phyloP scores from a whole-genome alignment of 2,329 filamentous ascomycete genomes.

The Penicillium sclerotiorum region DNA sequence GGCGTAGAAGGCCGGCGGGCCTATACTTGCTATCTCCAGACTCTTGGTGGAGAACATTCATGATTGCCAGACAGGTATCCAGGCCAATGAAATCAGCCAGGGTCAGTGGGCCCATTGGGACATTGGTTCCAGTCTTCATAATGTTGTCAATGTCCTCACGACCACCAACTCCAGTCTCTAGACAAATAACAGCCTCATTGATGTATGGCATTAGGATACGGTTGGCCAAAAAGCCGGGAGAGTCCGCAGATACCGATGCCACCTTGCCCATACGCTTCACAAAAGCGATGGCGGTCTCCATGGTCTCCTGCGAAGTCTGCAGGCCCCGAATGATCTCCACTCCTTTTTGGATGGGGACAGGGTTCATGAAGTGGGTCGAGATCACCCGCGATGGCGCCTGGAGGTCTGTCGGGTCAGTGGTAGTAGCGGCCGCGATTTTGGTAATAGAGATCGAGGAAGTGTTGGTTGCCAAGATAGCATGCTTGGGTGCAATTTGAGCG shows the following conservation, averaged over 20 bases:
- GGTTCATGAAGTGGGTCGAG: conserved; percentile 99
- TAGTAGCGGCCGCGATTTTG: conserved; percentile 86
- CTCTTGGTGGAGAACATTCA: conserved; percentile 90
- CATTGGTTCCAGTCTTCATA: conserved; percentile 99
- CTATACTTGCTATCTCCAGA: conserved; percentile 96
- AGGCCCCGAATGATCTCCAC: conserved; percentile 96
- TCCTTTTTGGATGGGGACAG: conserved; percentile 92
- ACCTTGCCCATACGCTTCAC: conserved; percentile 94
- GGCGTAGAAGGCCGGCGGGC: conserved; percentile 80
- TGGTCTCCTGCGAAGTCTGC: conserved; percentile 81
- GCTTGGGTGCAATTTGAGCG: conserved; percentile 76
- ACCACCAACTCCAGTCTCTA: conserved; percentile 87
- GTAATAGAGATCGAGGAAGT: conserved; percentile 99
- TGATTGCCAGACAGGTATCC: conserved; percentile 94
- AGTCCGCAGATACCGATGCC: conserved; percentile 81
- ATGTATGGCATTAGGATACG: conserved; percentile 99
- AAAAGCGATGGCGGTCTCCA: conserved; percentile 81
- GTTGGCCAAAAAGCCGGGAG: conserved; percentile 93
- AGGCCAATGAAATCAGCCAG: conserved; percentile 96
- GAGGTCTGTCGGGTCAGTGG: conserved; percentile 74
- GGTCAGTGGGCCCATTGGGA: conserved; percentile 94
- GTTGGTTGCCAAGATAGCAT: conserved; percentile 93
- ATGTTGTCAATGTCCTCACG: conserved; percentile 94
- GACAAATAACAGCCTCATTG: conserved; percentile 94
- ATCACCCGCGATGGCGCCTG: conserved; percentile 84